Base-by-base conservation (phyloP, 768 basidiomycete genomes). In the Boletus sp. region DNA sequence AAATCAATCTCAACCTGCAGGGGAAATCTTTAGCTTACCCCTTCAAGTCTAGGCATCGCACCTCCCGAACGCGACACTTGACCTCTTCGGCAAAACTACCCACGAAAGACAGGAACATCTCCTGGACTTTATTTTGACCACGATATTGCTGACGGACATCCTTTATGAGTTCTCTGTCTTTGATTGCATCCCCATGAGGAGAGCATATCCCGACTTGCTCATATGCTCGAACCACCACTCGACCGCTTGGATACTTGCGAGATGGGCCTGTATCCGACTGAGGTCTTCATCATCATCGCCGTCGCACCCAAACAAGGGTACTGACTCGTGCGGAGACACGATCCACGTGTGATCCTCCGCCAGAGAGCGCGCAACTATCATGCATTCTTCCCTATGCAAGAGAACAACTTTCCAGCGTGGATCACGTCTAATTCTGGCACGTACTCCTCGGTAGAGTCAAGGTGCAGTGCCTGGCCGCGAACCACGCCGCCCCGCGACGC, bases 191-290 rank as follows among this genome's bases (percentile, higher is more conserved):
- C 1, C 52, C 34, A 0, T 21, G 19, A 13, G 61, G 54, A 65
- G 14, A 1, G 38, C 54, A 0, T 8, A 6, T 41, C 51, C 37
- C 17, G 61, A 54, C 49, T 49, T 60, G 19, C 7, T 56, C 61
- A 57, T 56, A 19, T 59, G 65, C 14, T 59, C 40, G 1, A 37
- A 0, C 63, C 60, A 64, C 63, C 23, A 7, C 3, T 43, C 54
- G 53, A 17, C 59, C 53, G 0, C 0, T 5, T 30, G 1, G 53
- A 32, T 61, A 42, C 49, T 42, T 54, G 11, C 29, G 37, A 23
- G 56, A 65, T 5, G 54, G 54, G 45, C 2, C 13, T 23, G 14
- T 7, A 0, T 17, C 33, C 59, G 34, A 62, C 13, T 1, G 17
- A 7, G 25, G 50, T 54, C 21, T 21, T 17, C 29, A 10, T 41